phyloP scores from a whole-genome alignment of 805 yeast species.

The Ogataea thermomethanolica region DNA sequence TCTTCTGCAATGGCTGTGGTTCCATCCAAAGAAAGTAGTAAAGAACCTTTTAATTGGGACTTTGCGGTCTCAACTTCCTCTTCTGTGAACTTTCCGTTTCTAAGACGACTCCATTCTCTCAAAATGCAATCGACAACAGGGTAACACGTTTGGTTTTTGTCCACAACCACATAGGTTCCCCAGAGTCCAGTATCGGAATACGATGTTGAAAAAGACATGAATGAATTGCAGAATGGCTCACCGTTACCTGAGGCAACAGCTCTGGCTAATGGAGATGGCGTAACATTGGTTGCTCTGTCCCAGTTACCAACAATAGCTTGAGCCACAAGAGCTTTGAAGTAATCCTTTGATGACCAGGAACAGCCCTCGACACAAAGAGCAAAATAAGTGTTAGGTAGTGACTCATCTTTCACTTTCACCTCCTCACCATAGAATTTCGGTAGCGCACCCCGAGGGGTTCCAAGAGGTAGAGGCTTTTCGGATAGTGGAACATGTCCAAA shows the following conservation, averaged over 20 bases:
- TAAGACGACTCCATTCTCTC: slow-evolving; percentile 86
- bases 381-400: slow-evolving; percentile 84
- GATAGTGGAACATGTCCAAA: slow-evolving; percentile 68
- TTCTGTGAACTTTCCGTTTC: slow-evolving; percentile 69
- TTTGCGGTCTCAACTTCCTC: slow-evolving; percentile 93
- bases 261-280: slow-evolving; percentile 81
- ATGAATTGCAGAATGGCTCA: slow-evolving; percentile 81
- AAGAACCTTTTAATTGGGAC: slow-evolving; percentile 89
- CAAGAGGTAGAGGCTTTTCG: slow-evolving; percentile 59
- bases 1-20: slow-evolving; percentile 96
- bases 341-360: slow-evolving; percentile 94
- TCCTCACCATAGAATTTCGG: slow-evolving; percentile 87
- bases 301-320: slow-evolving; percentile 97
- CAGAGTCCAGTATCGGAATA: slow-evolving; percentile 97
- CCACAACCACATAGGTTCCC: slow-evolving; percentile 93
- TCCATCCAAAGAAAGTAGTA: slow-evolving; percentile 86
- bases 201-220: slow-evolving; percentile 94
- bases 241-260: slow-evolving; percentile 44
- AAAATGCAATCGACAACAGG: slow-evolving; percentile 70
- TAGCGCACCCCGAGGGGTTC: slow-evolving; percentile 65
- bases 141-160: slow-evolving; percentile 62
- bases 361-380: slow-evolving; percentile 98
- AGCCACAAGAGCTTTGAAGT: slow-evolving; percentile 90
- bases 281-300: slow-evolving; percentile 88
- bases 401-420: slow-evolving; percentile 73